Evolutionary conservation across 1,284 basidiomycete genomes (phyloP).

Genomic region (Leccinum subatratum): DNA sequence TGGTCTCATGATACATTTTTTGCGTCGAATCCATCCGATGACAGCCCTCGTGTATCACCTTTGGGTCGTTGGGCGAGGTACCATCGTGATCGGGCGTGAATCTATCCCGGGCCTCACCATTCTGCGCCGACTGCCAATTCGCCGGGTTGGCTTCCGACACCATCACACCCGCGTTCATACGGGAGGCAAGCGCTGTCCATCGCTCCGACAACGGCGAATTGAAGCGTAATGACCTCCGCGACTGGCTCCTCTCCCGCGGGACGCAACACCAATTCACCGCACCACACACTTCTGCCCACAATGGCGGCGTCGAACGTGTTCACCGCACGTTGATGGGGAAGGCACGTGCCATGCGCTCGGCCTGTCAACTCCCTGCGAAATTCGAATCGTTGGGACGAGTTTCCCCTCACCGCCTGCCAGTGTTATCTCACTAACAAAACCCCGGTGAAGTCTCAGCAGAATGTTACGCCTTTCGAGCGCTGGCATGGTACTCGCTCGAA

Average conservation of each 20-base stretch:
- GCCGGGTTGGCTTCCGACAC: too few relatives aligned
- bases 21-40: too few relatives aligned
- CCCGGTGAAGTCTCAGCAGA: background rate
- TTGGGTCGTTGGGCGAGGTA: too few relatives aligned
- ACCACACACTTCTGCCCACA: background rate
- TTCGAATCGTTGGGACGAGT: background rate
- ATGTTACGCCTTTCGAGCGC: background rate
- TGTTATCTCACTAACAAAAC: background rate
- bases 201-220: background rate
- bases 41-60: too few relatives aligned
- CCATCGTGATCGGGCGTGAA: too few relatives aligned
- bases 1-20: too few relatives aligned
- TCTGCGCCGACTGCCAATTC: too few relatives aligned
- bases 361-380: background rate
- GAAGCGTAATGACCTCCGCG: background rate
- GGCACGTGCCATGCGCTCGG: background rate
- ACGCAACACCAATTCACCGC: background rate
- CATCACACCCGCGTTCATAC: too few relatives aligned
- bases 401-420: background rate
- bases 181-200: too few relatives aligned
- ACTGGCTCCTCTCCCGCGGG: background rate
- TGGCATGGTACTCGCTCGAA: background rate
- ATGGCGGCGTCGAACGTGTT: background rate
- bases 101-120: too few relatives aligned
- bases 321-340: background rate